Evolutionary conservation across 371 early-diverging fungal species (phyloP).

Genomic region (Saksenaea vasiformis): DNA sequence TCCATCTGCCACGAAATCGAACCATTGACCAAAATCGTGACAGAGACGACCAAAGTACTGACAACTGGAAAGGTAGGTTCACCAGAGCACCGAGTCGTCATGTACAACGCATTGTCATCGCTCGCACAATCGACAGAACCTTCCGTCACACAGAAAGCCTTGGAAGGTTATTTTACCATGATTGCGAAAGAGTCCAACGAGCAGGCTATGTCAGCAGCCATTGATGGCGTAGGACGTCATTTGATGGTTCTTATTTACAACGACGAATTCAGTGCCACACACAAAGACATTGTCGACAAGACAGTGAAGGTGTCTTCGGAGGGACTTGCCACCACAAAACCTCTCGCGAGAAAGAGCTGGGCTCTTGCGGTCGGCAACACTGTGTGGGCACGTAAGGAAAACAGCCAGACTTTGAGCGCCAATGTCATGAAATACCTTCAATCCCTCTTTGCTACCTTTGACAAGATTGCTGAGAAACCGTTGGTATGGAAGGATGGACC

Average conservation of each 20-base stretch:
- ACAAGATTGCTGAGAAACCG: constrained; percentile 68
- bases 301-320: constrained; percentile 51
- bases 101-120: constrained; percentile 57
- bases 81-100: constrained; percentile 67
- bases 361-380: constrained; percentile 51
- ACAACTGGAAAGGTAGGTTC: constrained; percentile 60
- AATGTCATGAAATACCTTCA: constrained; percentile 48
- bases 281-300: constrained; percentile 39
- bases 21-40: constrained; percentile 60
- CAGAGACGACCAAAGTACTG: constrained; percentile 57
- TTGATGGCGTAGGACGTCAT: constrained; percentile 68
- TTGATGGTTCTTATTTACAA: constrained; percentile 53
- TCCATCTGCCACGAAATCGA: constrained; percentile 47
- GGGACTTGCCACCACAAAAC: constrained; percentile 62
- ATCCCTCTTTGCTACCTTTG: constrained; percentile 56
- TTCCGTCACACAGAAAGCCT: constrained; percentile 59
- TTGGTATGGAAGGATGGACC: constrained; percentile 68
- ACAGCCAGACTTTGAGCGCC: constrained; percentile 37
- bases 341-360: constrained; percentile 61
- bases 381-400: constrained; percentile 45
- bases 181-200: constrained; percentile 82
- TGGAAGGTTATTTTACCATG: constrained; percentile 66
- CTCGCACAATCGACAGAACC: constrained; percentile 54
- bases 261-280: constrained; percentile 43
- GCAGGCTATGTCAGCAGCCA: constrained; percentile 60